Evolutionary conservation across 2,329 filamentous ascomycete genomes (phyloP).

Genomic region (Ascochyta pisi): DNA sequence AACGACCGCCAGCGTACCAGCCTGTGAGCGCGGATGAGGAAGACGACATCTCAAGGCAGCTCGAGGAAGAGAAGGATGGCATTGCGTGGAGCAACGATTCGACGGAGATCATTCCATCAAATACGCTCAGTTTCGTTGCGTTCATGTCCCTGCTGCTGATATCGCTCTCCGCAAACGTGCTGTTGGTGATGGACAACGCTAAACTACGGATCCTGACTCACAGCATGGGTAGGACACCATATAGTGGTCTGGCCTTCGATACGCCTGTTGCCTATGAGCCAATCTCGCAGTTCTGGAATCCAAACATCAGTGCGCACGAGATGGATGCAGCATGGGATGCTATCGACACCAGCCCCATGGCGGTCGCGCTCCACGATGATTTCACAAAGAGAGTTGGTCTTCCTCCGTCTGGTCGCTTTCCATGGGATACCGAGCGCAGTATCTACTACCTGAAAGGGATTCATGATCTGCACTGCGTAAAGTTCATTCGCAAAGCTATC

Average conservation of each 20-base stretch:
- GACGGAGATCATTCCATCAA: constrained; percentile 36
- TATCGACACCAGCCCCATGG: constrained; percentile 43
- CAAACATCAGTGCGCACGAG: constrained; percentile 32
- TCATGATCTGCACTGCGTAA: constrained; percentile 47
- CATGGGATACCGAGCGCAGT: constrained; percentile 46
- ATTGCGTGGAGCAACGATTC: constrained; percentile 34
- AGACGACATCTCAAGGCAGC: constrained; percentile 19
- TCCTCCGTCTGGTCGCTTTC: constrained; percentile 37
- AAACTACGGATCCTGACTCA: constrained; percentile 23
- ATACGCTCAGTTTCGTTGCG: constrained; percentile 34
- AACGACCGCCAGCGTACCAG: constrained; percentile 33
- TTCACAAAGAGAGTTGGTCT: constrained; percentile 34
- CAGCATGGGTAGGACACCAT: constrained; percentile 30
- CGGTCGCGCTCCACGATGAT: constrained; percentile 40
- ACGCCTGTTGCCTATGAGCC: constrained; percentile 36
- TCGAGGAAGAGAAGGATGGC: constrained; percentile 34
- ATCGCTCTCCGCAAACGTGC: constrained; percentile 39
- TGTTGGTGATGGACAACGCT: constrained; percentile 38
- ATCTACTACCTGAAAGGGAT: constrained; percentile 46
- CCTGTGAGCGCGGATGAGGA: constrained; percentile 36
- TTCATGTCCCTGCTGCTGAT: constrained; percentile 39
- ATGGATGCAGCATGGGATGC: constrained; percentile 45
- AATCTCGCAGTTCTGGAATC: constrained; percentile 41
- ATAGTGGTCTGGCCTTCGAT: constrained; percentile 41
- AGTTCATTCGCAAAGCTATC: constrained; percentile 46